Conservation (phyloP, 306 rosid genomes). For the Glycine latifolia region DNA sequence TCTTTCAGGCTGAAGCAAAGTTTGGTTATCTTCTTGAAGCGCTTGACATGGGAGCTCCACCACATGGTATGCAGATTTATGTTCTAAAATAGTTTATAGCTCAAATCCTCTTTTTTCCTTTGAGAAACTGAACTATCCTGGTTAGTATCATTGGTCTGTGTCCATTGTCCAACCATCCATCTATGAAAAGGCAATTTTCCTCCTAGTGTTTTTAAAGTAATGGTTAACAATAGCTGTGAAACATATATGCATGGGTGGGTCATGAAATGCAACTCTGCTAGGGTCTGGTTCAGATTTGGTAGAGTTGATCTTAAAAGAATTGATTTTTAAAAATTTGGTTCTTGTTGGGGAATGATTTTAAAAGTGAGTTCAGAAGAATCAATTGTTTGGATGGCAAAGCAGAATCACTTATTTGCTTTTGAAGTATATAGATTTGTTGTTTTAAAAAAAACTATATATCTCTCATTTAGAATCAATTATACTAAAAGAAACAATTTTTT, state of each 20-base stretch:
- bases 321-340: too few relatives aligned
- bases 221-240: constrained; percentile 9
- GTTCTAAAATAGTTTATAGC: constrained; percentile 6
- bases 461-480: too few relatives aligned
- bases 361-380: too few relatives aligned
- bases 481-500: too few relatives aligned
- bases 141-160: not conserved
- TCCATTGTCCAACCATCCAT: constrained; percentile 15
- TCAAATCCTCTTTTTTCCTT: not conserved
- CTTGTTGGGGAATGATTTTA: too few relatives aligned
- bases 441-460: too few relatives aligned
- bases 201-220: not conserved
- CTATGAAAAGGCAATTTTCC: not conserved
- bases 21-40: constrained; percentile 97
- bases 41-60: constrained; percentile 99
- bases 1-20: constrained; percentile 89
- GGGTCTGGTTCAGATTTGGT: too few relatives aligned
- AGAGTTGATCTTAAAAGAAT: too few relatives aligned
- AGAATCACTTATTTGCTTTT: too few relatives aligned
- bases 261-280: too few relatives aligned
- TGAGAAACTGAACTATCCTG: not conserved
- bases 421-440: too few relatives aligned
- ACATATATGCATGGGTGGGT: not conserved
- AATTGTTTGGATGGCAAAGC: too few relatives aligned
- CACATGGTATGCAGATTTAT: constrained; percentile 74